Conservation (phyloP, 352 stramenopile species). For the Phytopythium delawarense region DNA sequence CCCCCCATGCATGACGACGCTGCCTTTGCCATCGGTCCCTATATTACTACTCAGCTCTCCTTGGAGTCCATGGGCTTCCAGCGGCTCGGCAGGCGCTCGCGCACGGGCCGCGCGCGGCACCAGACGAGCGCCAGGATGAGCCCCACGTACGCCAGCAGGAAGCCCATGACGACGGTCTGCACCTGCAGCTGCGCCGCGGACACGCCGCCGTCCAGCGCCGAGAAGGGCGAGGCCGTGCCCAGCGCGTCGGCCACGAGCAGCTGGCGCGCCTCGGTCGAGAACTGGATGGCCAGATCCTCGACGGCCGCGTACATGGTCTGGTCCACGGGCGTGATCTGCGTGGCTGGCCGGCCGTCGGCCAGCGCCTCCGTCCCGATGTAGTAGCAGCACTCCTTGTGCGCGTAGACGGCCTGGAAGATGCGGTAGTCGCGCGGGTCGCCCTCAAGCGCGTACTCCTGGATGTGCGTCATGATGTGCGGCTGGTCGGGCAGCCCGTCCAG, state of each 20-base stretch:
- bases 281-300: conserved; percentile 75
- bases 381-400: conserved; percentile 84
- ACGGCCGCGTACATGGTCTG: conserved; percentile 74
- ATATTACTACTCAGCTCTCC: conserved; percentile 31
- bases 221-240: conserved; percentile 11
- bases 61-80: conserved; percentile 78
- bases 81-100: conserved; percentile 73
- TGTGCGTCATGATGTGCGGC: conserved; percentile 75
- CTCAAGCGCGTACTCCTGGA: conserved; percentile 73
- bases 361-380: conserved; percentile 76
- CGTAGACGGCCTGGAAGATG: conserved; percentile 79
- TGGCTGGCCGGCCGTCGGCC: conserved; percentile 57
- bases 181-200: conserved; percentile 20
- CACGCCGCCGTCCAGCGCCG: conserved; percentile 25
- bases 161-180: conserved; percentile 65
- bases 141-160: conserved; percentile 59
- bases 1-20: background rate
- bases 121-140: conserved; percentile 74
- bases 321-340: conserved; percentile 59
- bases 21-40: background rate
- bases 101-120: conserved; percentile 62
- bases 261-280: conserved; percentile 65
- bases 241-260: conserved; percentile 47
- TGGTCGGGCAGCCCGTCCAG: conserved; percentile 64
- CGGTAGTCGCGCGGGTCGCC: conserved; percentile 69